Base-by-base conservation (phyloP, 495 filamentous ascomycete species). In the Xylaria palmicola region DNA sequence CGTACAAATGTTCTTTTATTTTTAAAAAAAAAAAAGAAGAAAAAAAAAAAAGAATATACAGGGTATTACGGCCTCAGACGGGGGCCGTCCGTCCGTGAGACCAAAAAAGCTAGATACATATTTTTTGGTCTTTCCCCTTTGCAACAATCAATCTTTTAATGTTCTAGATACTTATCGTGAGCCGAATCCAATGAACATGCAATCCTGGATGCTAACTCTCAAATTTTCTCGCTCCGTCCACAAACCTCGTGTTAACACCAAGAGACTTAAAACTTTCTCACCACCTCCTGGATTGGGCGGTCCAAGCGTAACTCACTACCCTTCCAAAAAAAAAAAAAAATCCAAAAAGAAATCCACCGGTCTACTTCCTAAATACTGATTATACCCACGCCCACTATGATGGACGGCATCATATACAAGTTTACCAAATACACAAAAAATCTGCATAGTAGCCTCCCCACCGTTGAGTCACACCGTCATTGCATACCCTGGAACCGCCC, bases 341-440 rank as follows among this genome's bases (percentile, higher is more conserved):
- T n/a, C n/a, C n/a, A n/a, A n/a, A n/a, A n/a, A n/a, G n/a, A 19
- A 34, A 19, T 27, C 51, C 39, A 34, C 15, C 45, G 19, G 40
- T 8, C 54, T 17, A 36, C 20, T 0, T 15, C 20, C 26, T 8
- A 30, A 19, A 4, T 30, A 19, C 45, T 30, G 40, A 45, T 56
- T 45, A 36, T 45, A 36, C 17, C 54, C 40, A 36, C 24, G 41
- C 4, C 43, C 17, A 49, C 43, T 47, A 39, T 8, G 10, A 44
- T 58, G 37, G 55, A 44, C 13, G 22, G 30, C 52, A 17, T 47
- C 54, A 52, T 19, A 17, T 40, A 58, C 55, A 51, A 63, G 47
- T 53, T 51, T 50, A 24, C 29, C 37, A 39, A 56, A 37, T 47
- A 56, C 27, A 59, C 53, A 44, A 53, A 40, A 55, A 32, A n/a